Evolutionary conservation across 108 stramenopile genomes (phyloP).

Genomic region (Fistulifera pelliculosa): DNA sequence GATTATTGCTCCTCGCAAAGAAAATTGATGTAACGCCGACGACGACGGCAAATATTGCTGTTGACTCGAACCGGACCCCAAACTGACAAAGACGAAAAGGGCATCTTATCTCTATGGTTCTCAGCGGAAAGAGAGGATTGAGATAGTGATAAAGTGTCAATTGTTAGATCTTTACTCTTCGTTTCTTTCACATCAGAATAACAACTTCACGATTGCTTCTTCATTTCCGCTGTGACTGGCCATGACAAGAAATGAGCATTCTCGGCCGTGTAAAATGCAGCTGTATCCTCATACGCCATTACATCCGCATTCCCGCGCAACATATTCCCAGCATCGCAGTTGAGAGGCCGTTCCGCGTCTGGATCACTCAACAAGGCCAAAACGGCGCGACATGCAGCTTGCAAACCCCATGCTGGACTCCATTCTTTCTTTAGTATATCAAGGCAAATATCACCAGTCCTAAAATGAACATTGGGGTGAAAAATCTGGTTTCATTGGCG

Average conservation of each 20-base stretch:
- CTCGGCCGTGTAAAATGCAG: conserved; percentile 77
- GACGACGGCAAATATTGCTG: too few species aligned
- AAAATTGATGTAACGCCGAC: too few species aligned
- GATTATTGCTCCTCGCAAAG: too few species aligned
- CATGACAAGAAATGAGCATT: conserved; percentile 73
- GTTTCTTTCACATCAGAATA: too few species aligned
- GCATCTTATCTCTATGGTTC: too few species aligned
- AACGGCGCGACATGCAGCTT: conserved; percentile 90
- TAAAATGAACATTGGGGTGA: conserved; percentile 95
- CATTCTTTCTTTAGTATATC: conserved; percentile 97
- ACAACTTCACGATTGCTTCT: too few species aligned
- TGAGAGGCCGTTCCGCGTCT: conserved; percentile 88
- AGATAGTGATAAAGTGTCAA: too few species aligned
- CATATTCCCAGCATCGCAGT: conserved; percentile 96
- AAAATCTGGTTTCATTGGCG: conserved; percentile 39
- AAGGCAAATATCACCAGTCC: conserved; percentile 92
- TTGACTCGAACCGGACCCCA: too few species aligned
- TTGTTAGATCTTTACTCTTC: too few species aligned
- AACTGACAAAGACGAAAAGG: too few species aligned
- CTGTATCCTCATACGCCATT: conserved; percentile 63
- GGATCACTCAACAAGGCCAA: conserved; percentile 87
- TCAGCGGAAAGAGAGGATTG: too few species aligned
- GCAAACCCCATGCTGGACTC: conserved; percentile 88
- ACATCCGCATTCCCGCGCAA: conserved; percentile 59
- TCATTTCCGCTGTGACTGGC: conserved; percentile 22